phyloP scores from a whole-genome alignment of 2,329 filamentous ascomycete genomes.

The Botrytis tulipae region DNA sequence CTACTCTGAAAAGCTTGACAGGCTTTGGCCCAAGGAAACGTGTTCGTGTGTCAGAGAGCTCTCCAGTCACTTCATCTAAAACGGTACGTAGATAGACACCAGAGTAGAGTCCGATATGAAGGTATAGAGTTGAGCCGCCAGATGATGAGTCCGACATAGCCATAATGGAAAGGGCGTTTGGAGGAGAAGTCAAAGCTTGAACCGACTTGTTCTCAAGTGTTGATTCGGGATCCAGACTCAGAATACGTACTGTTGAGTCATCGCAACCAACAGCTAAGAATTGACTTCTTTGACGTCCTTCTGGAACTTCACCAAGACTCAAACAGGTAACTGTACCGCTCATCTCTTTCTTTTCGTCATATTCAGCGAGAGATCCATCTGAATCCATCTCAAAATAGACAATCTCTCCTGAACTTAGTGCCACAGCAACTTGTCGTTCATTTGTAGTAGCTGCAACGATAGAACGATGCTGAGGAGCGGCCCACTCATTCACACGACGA shows the following conservation, averaged over 20 bases:
- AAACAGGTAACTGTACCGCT: slow-evolving; percentile 91
- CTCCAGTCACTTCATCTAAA: slow-evolving; percentile 91
- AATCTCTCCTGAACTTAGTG: slow-evolving; percentile 92
- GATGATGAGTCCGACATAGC: slow-evolving; percentile 92
- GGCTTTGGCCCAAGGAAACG: slow-evolving; percentile 91
- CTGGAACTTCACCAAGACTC: slow-evolving; percentile 89
- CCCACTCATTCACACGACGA: slow-evolving; percentile 85
- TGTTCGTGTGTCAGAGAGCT: slow-evolving; percentile 89
- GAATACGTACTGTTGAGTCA: slow-evolving; percentile 90
- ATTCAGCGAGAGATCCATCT: slow-evolving; percentile 87
- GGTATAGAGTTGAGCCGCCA: slow-evolving; percentile 82
- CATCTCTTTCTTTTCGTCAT: slow-evolving; percentile 94
- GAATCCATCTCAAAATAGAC: slow-evolving; percentile 97
- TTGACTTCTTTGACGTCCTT: slow-evolving; percentile 82
- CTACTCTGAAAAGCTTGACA: slow-evolving; percentile 88
- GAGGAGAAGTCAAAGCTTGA: slow-evolving; percentile 86
- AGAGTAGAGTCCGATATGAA: slow-evolving; percentile 94
- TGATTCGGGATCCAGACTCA: slow-evolving; percentile 85
- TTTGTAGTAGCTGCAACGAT: slow-evolving; percentile 96
- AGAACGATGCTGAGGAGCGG: slow-evolving; percentile 85
- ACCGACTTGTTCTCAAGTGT: slow-evolving; percentile 93
- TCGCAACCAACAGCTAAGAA: slow-evolving; percentile 96
- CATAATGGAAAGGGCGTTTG: slow-evolving; percentile 87
- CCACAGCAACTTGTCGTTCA: slow-evolving; percentile 86
- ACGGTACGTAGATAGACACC: slow-evolving; percentile 95